Evolutionary conservation across 2,329 filamentous ascomycete species (phyloP), one percentile per base, ranked within the genome.

Genomic region (Fusarium incarnatum): DNA sequence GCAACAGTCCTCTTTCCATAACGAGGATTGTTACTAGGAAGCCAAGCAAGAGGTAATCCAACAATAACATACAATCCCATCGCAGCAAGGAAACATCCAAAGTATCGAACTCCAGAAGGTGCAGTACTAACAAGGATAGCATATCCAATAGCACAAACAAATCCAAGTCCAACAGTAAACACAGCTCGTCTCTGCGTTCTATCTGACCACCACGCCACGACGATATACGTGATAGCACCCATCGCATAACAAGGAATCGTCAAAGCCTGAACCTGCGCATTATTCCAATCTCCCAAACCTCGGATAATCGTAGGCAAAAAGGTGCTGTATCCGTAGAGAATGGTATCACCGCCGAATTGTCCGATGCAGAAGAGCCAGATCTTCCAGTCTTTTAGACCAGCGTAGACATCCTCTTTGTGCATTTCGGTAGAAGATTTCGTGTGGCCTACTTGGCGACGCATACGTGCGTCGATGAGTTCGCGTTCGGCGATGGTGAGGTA

Each of bases 271-370:
- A 90, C 85, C 44, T 80, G 67, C 3, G 73, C 67, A 0, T 22
- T 70, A n/a, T 61, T 67, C 76, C 76, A 76, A 53, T 88, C 81
- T 0, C 88, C 83, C 54, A 91, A 84, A 0, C 84, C 87, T 22
- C 84, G 80, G 73, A 92, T 91, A 56, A 92, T 91, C 0, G 89
- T 91, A 0, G 89, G 89, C 40, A 92, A 77, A 71, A 91, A 91
- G 3, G 88, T 91, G 54, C 84, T 86, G 75, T 87, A 91, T 4
- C 77, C 77, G 67, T 91, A 92, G 0, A 91, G 82, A 82, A 91
- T 89, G 0, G 86, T 89, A 67, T 90, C 88, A 20, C 83, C 82
- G 6, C 88, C 87, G 52, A 91, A 91, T 64, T 90, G 87, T 2
- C 82, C 87, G 37, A 86, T 78, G 69, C 83, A 87, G 71, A 90